Evolutionary conservation across 2,329 filamentous ascomycete species (phyloP), one percentile per base, ranked within the genome.

Genomic region (Knoxdaviesia capensis): DNA sequence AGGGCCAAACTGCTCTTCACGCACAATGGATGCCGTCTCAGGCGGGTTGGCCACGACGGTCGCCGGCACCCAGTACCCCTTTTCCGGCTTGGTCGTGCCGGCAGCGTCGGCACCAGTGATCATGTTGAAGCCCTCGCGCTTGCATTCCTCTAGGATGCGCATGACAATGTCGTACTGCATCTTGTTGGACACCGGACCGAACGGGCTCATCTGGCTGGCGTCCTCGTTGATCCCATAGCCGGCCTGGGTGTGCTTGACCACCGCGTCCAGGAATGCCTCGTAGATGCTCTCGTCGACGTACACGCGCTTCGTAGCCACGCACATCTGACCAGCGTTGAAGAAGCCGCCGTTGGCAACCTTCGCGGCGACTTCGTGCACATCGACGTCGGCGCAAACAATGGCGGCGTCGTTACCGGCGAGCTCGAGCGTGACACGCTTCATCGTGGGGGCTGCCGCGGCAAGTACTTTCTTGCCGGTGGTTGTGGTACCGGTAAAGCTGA

Each of bases 401-500:
- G 68, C 65, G 1, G 72, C 63, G 46, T 77, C 71, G 49, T 77
- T 77, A 32, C 72, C 73, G 34, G 72, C 69, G 29, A 77, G 63
- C 54, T 78, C 74, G 9, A 78, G 63, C 1, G 69, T 74, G 20
- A 74, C 63, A 36, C 71, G 60, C 61, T 77, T 78, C 30, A 79
- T 56, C 0, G 70, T 73, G 52, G 65, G 63, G 29, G 67, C 60
- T 41, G 63, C 65, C n/a, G 62, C 65, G 43, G 63, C 64, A 62
- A 74, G 68, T 42, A 79, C 68, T 53, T 65, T 66, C 59, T 76
- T 77, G 7, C 74, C 74, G 0, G 70, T 76, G 0, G 62, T 59
- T 6, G 63, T 70, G 7, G 69, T 75, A 3, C 75, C 74, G 0
- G 75, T 79, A 56, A 80, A 80, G 48, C 62, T 65, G 52, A 80